phyloP scores from a whole-genome alignment of 306 rosid genomes.

The Lablab purpureus region DNA sequence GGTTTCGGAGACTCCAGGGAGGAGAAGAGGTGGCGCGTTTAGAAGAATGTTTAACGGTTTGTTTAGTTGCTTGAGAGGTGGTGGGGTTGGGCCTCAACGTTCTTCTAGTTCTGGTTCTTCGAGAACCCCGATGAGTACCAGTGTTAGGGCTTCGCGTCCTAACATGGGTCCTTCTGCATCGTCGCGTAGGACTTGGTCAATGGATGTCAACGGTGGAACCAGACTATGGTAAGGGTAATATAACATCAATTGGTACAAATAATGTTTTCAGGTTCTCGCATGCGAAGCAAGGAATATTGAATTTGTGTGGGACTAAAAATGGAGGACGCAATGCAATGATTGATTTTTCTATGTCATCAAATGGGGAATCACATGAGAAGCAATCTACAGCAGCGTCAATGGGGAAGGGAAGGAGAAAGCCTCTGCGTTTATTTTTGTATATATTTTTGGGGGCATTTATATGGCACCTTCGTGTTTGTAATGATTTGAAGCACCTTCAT shows the following conservation, averaged over 20 bases:
- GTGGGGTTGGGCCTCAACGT: slow-evolving; percentile 22
- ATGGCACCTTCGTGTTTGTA: background rate
- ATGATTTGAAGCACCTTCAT: slow-evolving; percentile 37
- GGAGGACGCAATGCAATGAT: background rate
- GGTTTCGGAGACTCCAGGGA: slow-evolving; percentile 44
- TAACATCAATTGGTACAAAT: background rate
- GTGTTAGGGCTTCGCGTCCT: slow-evolving; percentile 5
- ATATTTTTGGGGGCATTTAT: background rate
- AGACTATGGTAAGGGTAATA: slow-evolving; percentile 53
- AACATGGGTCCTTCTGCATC: slow-evolving; percentile 8
- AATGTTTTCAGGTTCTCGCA: background rate
- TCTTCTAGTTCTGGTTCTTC: slow-evolving; percentile 31
- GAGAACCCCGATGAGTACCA: slow-evolving; percentile 24
- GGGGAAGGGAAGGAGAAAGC: background rate
- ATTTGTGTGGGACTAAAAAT: background rate
- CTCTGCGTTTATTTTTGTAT: background rate
- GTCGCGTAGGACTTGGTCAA: slow-evolving; percentile 79
- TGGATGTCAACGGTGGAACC: slow-evolving; percentile 68
- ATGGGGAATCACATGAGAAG: background rate
- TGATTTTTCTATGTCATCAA: background rate
- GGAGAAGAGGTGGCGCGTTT: slow-evolving; percentile 55
- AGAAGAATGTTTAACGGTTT: slow-evolving; percentile 50
- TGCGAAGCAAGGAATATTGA: background rate
- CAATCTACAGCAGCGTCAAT: background rate
- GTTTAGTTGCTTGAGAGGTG: slow-evolving; percentile 66